Conservation (phyloP, 352 stramenopile genomes). For the Globisporangium irregulare region DNA sequence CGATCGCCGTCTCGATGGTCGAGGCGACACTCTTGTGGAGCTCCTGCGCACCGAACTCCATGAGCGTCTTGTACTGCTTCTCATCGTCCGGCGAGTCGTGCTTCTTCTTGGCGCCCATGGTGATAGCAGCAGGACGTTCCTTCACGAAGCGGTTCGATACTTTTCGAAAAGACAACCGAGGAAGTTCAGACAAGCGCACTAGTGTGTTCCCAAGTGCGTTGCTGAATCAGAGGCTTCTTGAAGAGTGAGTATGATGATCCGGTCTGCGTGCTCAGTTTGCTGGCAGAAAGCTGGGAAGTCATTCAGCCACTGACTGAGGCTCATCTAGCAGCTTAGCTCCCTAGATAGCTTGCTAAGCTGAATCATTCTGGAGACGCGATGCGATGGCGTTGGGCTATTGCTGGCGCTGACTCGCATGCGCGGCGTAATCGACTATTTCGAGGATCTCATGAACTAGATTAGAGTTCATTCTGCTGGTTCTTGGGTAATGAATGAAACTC, state of each 20-base stretch:
- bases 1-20: slow-evolving; percentile 12
- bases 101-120: slow-evolving; percentile 9
- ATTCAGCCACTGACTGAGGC: background rate
- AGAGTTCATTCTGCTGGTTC: background rate
- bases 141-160: background rate
- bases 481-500: background rate
- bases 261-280: background rate
- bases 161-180: background rate
- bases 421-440: background rate
- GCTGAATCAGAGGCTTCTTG: background rate
- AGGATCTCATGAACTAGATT: background rate
- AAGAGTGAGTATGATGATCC: background rate
- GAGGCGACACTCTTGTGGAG: slow-evolving; percentile 5
- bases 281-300: background rate
- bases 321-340: background rate
- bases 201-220: background rate
- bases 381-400: background rate
- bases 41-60: slow-evolving; percentile 13
- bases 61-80: slow-evolving; percentile 12
- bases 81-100: slow-evolving; percentile 4
- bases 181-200: background rate
- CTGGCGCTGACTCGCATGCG: background rate
- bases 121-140: background rate
- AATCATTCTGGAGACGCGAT: background rate
- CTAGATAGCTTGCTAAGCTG: background rate